Conservation (phyloP, 306 rosid genomes). For the Bauhinia variegata region DNA sequence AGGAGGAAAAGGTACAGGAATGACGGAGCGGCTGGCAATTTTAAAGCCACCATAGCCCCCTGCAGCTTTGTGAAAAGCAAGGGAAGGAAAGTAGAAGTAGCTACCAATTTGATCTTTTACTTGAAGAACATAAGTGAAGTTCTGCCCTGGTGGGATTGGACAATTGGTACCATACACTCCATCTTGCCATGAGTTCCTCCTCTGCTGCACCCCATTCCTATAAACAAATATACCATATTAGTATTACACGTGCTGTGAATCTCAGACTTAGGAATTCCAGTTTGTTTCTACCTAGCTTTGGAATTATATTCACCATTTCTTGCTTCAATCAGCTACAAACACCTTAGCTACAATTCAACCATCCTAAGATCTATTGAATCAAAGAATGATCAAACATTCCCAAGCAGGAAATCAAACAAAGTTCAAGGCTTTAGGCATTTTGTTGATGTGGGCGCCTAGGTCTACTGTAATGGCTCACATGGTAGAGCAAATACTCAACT, state of each 20-base stretch:
- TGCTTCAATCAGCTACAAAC: background rate
- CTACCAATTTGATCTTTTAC: conserved; percentile 94
- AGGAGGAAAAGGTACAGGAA: conserved; percentile 81
- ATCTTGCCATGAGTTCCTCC: conserved; percentile 92
- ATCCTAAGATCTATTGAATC: background rate
- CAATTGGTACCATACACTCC: conserved; percentile 90
- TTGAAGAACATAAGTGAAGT: conserved; percentile 80
- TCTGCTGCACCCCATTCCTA: conserved; percentile 87
- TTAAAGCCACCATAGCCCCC: conserved; percentile 80
- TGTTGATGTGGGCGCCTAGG: background rate
- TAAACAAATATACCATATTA: conserved; percentile 20
- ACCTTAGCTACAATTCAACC: background rate
- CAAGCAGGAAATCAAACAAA: too few species aligned
- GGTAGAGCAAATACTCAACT: background rate
- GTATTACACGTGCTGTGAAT: conserved; percentile 7
- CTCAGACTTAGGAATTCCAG: background rate
- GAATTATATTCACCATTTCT: background rate
- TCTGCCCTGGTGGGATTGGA: conserved; percentile 82
- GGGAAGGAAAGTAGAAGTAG: conserved; percentile 87
- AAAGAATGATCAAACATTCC: too few species aligned
- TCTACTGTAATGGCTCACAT: too few species aligned
- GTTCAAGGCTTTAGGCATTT: background rate
- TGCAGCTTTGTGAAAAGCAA: conserved; percentile 85
- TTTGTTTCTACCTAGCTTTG: too few species aligned
- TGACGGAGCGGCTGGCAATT: conserved; percentile 67